Percentiles rank a stretch among this genome's conserved stretches.
Conservation (phyloP, 371 early-diverging fungal species). For the Aphelidium insulamus region DNA sequence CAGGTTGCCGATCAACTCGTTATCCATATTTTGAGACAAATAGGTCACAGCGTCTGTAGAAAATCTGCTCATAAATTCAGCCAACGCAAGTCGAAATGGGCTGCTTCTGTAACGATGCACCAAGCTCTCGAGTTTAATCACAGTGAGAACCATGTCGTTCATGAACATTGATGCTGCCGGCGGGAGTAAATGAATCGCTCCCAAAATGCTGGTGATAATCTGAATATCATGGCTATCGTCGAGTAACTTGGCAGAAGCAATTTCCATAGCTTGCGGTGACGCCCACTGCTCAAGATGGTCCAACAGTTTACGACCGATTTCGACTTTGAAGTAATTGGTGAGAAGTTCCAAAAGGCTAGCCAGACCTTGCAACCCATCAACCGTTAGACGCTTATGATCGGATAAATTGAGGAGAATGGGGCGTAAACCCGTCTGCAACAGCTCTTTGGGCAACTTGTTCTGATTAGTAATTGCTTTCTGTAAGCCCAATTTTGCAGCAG, state of each 20-base stretch:
- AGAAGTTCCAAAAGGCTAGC: slow-evolving; percentile 77
- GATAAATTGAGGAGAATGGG: slow-evolving; percentile 86
- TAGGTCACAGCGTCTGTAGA: slow-evolving; percentile 58
- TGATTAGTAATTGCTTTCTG: slow-evolving; percentile 63
- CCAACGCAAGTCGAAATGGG: slow-evolving; percentile 76
- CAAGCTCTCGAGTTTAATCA: slow-evolving; percentile 58
- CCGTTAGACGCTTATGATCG: slow-evolving; percentile 76
- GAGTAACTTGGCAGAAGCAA: slow-evolving; percentile 52
- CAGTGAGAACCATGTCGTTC: slow-evolving; percentile 61
- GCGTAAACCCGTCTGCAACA: slow-evolving; percentile 83
- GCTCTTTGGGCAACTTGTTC: slow-evolving; percentile 80
- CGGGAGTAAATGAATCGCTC: slow-evolving; percentile 80
- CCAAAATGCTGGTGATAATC: slow-evolving; percentile 77
- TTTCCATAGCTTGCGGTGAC: slow-evolving; percentile 51
- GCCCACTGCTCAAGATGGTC: slow-evolving; percentile 89
- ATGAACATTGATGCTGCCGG: slow-evolving; percentile 75
- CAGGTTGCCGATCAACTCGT: slow-evolving; percentile 26
- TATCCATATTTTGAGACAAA: slow-evolving; percentile 48
- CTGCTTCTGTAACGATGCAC: slow-evolving; percentile 60
- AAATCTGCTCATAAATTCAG: slow-evolving; percentile 72
- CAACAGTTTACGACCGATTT: slow-evolving; percentile 89
- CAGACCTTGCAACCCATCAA: slow-evolving; percentile 76
- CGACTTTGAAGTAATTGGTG: slow-evolving; percentile 92
- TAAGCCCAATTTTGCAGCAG: slow-evolving; percentile 80
- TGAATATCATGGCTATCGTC: slow-evolving; percentile 71